Base-by-base conservation (phyloP, 202 grass and related monocot genomes). In the Panicum hallii region DNA sequence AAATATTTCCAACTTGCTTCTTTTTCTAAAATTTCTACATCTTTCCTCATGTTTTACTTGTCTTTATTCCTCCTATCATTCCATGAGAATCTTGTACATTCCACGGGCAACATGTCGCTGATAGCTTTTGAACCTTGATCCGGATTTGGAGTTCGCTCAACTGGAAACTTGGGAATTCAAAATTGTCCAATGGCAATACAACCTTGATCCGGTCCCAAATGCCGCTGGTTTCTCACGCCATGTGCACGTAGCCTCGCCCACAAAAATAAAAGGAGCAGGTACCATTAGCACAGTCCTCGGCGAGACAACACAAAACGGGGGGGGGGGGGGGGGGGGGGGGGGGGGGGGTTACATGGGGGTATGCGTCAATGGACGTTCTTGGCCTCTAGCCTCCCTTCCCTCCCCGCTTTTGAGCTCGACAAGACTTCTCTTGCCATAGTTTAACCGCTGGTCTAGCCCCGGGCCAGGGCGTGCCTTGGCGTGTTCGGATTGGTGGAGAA, bases 401-500 rank as follows among this genome's bases (percentile, higher is more conserved):
- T 82, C 17, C 54, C 17, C 63, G 40, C 80, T 85, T 88, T 70
- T 73, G 83, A 74, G 60, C 4, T 79, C 13, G 87, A 87, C 81
- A 79, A 79, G 84, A 87, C 63, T 67, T 65, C 44, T 78, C 15
- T 67, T 82, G 49, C 49, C 36, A 63, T 91, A 75, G 75, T 87
- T 84, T 77, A 87, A 87, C 75, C 45, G 16, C 5, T 23, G 68
- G 83, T 79, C 45, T 53, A 22, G 62, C 61, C 67, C 34, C 19
- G n/a, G 41, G 74, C 11, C 80, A 15, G 62, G 62, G 75, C 49
- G 17, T 43, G 64, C 26, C 32, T 71, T 81, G 81, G 83, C 72
- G 66, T 75, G 7, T 72, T 81, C 50, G 49, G 52, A 84, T 85
- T 78, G 84, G 81, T 77, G 76, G 67, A 87, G 87, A 90, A 90